Percentiles rank a stretch among this genome's conserved stretches.
Evolutionary conservation across 495 filamentous ascomycete species (phyloP).

Genomic region (Hapsidospora chrysogenum): DNA sequence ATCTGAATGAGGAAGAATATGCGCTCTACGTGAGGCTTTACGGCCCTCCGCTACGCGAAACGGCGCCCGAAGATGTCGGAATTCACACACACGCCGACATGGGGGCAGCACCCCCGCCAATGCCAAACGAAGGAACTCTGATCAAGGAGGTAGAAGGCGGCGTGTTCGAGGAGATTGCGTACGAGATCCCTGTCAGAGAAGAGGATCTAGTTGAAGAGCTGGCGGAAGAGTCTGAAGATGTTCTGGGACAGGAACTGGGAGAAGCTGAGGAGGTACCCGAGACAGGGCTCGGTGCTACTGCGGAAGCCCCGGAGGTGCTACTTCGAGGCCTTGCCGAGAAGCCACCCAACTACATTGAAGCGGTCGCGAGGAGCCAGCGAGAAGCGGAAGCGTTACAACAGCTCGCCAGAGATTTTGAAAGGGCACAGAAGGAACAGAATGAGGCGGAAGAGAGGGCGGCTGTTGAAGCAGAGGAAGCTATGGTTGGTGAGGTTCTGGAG

Average conservation of each 20-base stretch:
- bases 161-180: conserved; percentile 42
- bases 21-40: conserved; percentile 66
- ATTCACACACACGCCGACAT: conserved; percentile 18
- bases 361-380: conserved; percentile 27
- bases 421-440: conserved; percentile 25
- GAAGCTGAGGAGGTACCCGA: too few relatives aligned
- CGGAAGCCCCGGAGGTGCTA: too few relatives aligned
- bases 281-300: too few relatives aligned
- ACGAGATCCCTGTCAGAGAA: conserved; percentile 8
- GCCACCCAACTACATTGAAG: conserved; percentile 26
- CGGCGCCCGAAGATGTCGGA: conserved; percentile 37
- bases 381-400: conserved; percentile 32
- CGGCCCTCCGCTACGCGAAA: conserved; percentile 45
- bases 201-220: conserved; percentile 6
- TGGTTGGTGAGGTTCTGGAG: conserved; percentile 5
- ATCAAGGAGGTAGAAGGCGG: conserved; percentile 44
- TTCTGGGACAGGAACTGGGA: too few relatives aligned
- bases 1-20: conserved; percentile 53
- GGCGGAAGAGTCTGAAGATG: conserved; percentile 1
- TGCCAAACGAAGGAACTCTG: conserved; percentile 10
- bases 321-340: too few relatives aligned
- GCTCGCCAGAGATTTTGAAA: conserved; percentile 34
- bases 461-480: conserved; percentile 14
- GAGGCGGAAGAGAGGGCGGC: conserved; percentile 32
- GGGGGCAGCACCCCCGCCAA: conserved; percentile 9